Evolutionary conservation across 352 stramenopile species (phyloP).

Genomic region (Phytophthora nicotianae): DNA sequence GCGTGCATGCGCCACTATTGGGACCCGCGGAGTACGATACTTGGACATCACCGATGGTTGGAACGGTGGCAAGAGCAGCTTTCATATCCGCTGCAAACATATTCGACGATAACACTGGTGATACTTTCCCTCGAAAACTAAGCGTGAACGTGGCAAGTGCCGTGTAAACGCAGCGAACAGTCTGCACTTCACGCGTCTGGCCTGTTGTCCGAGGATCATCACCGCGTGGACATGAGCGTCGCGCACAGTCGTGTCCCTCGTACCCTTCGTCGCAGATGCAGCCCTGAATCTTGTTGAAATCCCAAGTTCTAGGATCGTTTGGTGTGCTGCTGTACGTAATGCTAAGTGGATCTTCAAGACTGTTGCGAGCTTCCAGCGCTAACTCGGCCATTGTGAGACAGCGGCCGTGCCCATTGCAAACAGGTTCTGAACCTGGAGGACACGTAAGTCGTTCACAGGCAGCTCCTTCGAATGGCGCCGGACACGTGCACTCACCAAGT

Average conservation of each 20-base stretch:
- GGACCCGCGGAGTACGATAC: slow-evolving; percentile 62
- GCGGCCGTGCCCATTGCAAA: slow-evolving; percentile 67
- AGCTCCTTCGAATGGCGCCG: slow-evolving; percentile 62
- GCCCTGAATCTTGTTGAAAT: slow-evolving; percentile 88
- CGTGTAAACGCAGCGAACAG: slow-evolving; percentile 54
- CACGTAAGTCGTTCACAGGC: slow-evolving; percentile 78
- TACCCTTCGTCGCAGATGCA: slow-evolving; percentile 89
- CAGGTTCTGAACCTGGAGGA: slow-evolving; percentile 48
- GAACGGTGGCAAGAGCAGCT: slow-evolving; percentile 45
- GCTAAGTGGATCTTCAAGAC: slow-evolving; percentile 56
- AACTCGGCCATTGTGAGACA: slow-evolving; percentile 75
- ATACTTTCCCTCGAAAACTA: slow-evolving; percentile 59
- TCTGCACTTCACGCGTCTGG: slow-evolving; percentile 70
- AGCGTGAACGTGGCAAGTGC: slow-evolving; percentile 57
- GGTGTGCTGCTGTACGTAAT: slow-evolving; percentile 71
- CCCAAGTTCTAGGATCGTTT: slow-evolving; percentile 81
- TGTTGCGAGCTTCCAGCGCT: slow-evolving; percentile 44
- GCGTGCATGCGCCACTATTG: slow-evolving; percentile 51
- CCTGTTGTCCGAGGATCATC: slow-evolving; percentile 72
- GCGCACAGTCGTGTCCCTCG: slow-evolving; percentile 82
- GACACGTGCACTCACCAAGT: slow-evolving; percentile 72
- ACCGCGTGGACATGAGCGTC: slow-evolving; percentile 60
- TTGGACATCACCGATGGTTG: slow-evolving; percentile 41
- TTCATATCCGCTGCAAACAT: slow-evolving; percentile 43
- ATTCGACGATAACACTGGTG: slow-evolving; percentile 46